Evolutionary conservation across 257 asterid species (phyloP), one percentile per base, ranked within the genome.

Genomic region (Solanum sejunctum): DNA sequence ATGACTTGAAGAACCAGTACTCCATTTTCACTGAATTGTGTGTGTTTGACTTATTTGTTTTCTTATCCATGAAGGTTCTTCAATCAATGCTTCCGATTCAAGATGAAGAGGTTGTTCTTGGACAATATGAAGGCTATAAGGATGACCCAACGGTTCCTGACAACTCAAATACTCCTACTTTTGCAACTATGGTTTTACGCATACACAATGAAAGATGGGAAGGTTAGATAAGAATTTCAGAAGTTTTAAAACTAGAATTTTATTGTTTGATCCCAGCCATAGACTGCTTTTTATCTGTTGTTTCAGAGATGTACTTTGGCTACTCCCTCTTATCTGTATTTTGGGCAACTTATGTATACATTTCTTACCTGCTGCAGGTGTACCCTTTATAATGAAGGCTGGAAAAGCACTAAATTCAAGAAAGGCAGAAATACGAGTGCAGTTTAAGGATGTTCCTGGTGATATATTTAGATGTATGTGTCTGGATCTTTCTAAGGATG

Each of bases 381-480:
- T 97, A 60, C 99, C 99, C 10, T 97, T 97, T 79, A 92, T 97
- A 85, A 92, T 97, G 87, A 97, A 97, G 92, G 99, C 99, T 51
- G 99, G 99, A 83, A 97, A 97, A 90, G 99, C 99, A 84, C 88
- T 97, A 63, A 92, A 87, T 89, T 95, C 99, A 54, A 95, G 97
- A 85, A 95, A 97, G 89, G 98, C 99, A 63, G 99, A 97, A 85
- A 93, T 97, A 66, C 93, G 99, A 23, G 89, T 97, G 87, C 99
- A 95, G 78, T 94, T 97, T 89, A 97, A 95, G 96, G 99, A 95
- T 85, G 99, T 97, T 85, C 99, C 99, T 47, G 99, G 99, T 49
- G 99, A 97, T 84, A 97, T 97, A 83, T 97, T 90, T 86, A 93
- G 77, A 86, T 90, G 99, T 94, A 90, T 5, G 95, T 89, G 41